Base-by-base conservation (phyloP, 768 basidiomycete species). In the Artomyces pyxidatus region DNA sequence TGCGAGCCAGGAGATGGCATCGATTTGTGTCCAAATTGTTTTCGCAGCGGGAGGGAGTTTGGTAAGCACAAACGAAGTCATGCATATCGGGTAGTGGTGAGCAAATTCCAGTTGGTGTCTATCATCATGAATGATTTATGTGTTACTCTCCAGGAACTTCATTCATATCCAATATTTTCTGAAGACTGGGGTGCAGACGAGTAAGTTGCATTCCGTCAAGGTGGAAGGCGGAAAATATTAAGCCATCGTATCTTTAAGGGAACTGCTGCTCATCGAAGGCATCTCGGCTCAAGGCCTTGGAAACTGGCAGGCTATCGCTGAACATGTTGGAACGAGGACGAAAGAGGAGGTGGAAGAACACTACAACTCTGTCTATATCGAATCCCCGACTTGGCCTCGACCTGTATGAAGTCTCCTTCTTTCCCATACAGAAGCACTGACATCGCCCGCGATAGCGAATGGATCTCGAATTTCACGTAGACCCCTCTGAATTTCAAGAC, bases 101-200 rank as follows among this genome's bases (percentile, higher is more conserved):
- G 71, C n/a, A n/a, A n/a, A n/a, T n/a, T n/a, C n/a, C n/a, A n/a
- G n/a, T n/a, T 63, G 9, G 37, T 23, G 45, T 35, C 12, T 28
- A 23, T 42, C 28, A 26, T 29, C 7, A 23, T 9, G 37, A 27
- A 29, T 37, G 14, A 45, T 21, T 21, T 17, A 27, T 41, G 8
- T 35, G 19, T n/a, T n/a, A n/a, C n/a, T n/a, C 16, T 45, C 10
- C 62, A 94, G 93, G 94, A 96, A 70, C 77, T 94, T 59, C 91
- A 96, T 63, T 92, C 95, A 7, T 90, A 94, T 66, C 96, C 95
- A 3, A 96, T 99, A 60, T 95, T 96, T 59, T 76, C 83, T 7
- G 81, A 85, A 48, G 91, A 95, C 63, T 98, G 95, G 96, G 95
- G 93, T 32, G 95, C 94, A 8, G 95, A 98, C 65, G 95, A 99